phyloP scores from a whole-genome alignment of 1,139 yeast species.

The Martiniozyma asiatica region DNA sequence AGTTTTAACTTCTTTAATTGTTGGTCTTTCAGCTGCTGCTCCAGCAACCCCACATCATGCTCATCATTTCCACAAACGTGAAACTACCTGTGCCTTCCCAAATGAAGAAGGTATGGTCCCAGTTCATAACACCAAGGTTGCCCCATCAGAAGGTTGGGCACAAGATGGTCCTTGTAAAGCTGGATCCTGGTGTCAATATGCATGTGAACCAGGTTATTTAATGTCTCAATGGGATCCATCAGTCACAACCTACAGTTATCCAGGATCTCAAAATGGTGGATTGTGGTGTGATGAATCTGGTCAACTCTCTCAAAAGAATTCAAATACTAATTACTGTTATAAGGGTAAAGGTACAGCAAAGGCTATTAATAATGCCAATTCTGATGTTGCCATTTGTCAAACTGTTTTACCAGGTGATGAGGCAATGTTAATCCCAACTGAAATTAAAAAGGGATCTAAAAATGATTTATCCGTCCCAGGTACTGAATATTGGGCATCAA shows the following conservation, averaged over 20 bases:
- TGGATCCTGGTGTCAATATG: conserved; percentile 78
- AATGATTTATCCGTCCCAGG: conserved; percentile 74
- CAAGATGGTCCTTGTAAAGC: conserved; percentile 63
- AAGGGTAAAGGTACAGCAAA: conserved; percentile 65
- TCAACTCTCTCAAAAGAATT: conserved; percentile 48
- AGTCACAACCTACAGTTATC: conserved; percentile 48
- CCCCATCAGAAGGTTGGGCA: conserved; percentile 77
- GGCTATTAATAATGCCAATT: conserved; percentile 42
- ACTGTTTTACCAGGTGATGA: conserved; percentile 90
- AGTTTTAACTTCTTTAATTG: background rate
- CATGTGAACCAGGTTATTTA: conserved; percentile 74
- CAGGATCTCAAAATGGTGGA: conserved; percentile 75
- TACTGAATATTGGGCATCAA: conserved; percentile 41
- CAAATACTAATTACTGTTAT: conserved; percentile 51
- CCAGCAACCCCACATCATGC: conserved; percentile 13
- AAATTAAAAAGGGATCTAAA: conserved; percentile 34
- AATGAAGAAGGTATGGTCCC: conserved; percentile 51
- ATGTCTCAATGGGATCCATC: conserved; percentile 69
- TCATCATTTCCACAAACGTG: conserved; percentile 20
- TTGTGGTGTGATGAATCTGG: conserved; percentile 66
- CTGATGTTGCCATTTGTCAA: conserved; percentile 74
- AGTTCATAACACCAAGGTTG: conserved; percentile 36
- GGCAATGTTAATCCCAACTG: conserved; percentile 84
- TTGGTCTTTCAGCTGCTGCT: conserved; percentile 8
- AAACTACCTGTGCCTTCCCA: conserved; percentile 56